phyloP scores from a whole-genome alignment of 768 basidiomycete genomes.

The Tulasnella sp. region DNA sequence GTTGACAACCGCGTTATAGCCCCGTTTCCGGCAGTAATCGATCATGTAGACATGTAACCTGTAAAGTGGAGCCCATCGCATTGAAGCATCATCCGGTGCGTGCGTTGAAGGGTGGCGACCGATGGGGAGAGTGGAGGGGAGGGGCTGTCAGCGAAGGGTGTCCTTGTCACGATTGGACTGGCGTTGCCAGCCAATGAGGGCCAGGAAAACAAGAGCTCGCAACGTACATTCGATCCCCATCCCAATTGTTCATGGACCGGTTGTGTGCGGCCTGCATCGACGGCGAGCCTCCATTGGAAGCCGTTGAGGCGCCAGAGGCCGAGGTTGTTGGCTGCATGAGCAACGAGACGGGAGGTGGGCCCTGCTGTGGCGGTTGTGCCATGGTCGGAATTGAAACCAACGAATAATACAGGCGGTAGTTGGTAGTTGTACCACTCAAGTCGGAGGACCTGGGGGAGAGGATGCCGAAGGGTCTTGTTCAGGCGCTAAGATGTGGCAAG shows the following conservation, averaged over 20 bases:
- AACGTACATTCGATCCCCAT: constrained; percentile 33
- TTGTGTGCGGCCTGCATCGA: background rate
- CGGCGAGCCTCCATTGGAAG: constrained; percentile 8
- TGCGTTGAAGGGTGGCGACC: background rate
- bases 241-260: constrained; percentile 6
- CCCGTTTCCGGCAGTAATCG: constrained; percentile 47
- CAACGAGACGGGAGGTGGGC: constrained; percentile 1
- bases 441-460: background rate
- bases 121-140: background rate
- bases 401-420: constrained; percentile 10
- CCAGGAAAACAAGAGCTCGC: background rate
- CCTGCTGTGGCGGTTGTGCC: constrained; percentile 21
- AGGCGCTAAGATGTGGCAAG: constrained; percentile 23
- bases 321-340: constrained; percentile 27
- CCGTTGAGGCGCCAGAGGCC: background rate
- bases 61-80: background rate
- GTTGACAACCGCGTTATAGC: constrained; percentile 42
- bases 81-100: background rate
- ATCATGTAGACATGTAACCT: constrained; percentile 47
- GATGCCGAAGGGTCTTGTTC: constrained; percentile 8
- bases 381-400: constrained; percentile 16
- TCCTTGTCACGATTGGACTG: constrained; percentile 16
- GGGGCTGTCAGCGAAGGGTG: constrained; percentile 1
- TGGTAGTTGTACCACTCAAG: background rate
- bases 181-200: constrained; percentile 12